Evolutionary conservation across 805 yeast genomes (phyloP), one percentile per base, ranked within the genome.

Genomic region (Yueomyces sinensis): DNA sequence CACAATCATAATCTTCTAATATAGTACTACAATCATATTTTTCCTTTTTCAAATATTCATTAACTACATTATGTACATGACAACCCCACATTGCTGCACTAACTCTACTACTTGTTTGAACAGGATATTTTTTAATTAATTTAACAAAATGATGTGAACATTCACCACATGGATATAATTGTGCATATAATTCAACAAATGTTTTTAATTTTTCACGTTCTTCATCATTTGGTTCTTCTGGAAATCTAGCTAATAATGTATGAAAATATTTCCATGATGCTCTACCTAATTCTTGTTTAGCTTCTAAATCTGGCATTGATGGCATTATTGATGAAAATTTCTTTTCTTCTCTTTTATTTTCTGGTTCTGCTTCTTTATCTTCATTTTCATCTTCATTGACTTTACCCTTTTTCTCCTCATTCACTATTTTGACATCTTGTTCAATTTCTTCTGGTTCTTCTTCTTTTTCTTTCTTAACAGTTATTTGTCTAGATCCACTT

Each of bases 11-110:
- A 57, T 83, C 91, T 45, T 84, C 95, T 35, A 82, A 62, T 37
- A 91, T 80, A 6, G 70, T 73, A 2, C 82, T 66, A 54, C 99
- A 91, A 54, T 91, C 96, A 54, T 84, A 91, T 14, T 66, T 63
- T 1, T 68, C 72, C 46, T 87, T 83, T 4, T 65, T 65, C 30
- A 87, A 63, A 34, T 78, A 62, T 35, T 71, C 72, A 55, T 89
- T 89, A 25, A 87, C 96, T 49, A 75, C 68, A 54, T 89, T 87
- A 59, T 87, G 97, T 4, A 87, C 65, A 49, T 79, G 79, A 52
- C 98, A 91, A 1, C 98, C 98, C 98, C 98, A 91, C 43, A 82
- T 61, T 0, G 95, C 84, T 1, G 98, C 97, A 3, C 73, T 70
- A 41, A 75, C 74, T 38, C 95, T 66, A 17, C 80, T 68, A 6